Evolutionary conservation across 2,329 filamentous ascomycete species (phyloP), one percentile per base, ranked within the genome.

Genomic region (Penicillium sp.): DNA sequence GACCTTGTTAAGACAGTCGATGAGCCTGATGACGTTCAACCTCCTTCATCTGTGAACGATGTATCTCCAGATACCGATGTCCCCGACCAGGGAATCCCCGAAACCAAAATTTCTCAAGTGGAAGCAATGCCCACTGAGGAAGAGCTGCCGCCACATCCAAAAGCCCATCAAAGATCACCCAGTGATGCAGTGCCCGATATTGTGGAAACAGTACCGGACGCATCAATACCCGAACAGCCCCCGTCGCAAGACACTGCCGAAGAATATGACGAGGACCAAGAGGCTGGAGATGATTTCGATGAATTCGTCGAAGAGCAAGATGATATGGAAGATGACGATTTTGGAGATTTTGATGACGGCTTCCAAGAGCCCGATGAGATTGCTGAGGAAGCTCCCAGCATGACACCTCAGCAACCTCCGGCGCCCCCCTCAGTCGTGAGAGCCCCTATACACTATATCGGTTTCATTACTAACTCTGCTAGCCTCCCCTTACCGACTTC

Each of bases 271-370:
- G 71, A 51, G 26, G 50, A 56, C 80, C 49, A 47, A n/a, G 44
- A 28, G 11, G 35, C 29, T 14, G 80, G 79, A 42, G 82, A 81
- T 45, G 74, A 77, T 24, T 77, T 77, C 63, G 74, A 76, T 56
- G 75, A 77, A 44, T 78, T 75, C 54, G 69, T 73, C 50, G 73
- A 77, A 57, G 76, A 75, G 38, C 74, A 74, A 49, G 73, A 75
- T 47, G 66, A 70, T 49, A 73, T 70, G 50, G 73, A 68, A 46
- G 74, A 75, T 56, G 74, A 76, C 57, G 76, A 79, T 60, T 80
- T 81, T 67, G 77, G 78, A 52, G 84, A 87, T 60, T 87, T 87
- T 69, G 82, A 82, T 62, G 71, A 76, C 54, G 82, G 76, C 29
- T 88, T 88, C 63, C 78, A 87, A 63, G 69, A 70, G 47, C 69